Evolutionary conservation across 2,329 filamentous ascomycete genomes (phyloP), one percentile per base, ranked within the genome.

Genomic region (Colletotrichum musae): DNA sequence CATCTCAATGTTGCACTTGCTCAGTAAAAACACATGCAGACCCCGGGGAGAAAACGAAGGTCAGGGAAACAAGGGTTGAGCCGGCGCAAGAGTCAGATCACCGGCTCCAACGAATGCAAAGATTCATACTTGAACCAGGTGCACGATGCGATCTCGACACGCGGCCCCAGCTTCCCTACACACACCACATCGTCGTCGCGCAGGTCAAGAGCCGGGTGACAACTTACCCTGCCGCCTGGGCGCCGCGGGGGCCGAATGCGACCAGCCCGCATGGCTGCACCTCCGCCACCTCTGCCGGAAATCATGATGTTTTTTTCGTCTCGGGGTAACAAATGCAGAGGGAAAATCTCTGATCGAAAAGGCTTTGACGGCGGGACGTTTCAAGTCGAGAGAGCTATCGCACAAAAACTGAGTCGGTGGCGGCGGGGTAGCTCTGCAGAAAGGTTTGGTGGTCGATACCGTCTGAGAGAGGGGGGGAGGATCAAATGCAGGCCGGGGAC

Each of bases 251-350:
- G 80, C 64, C 81, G 80, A 73, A 83, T 83, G 74, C 81, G 79
- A 66, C 80, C 79, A 61, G 75, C 74, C 58, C 80, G 77, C 64
- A 78, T 75, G 65, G 80, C 80, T 62, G 79, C 48, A 9, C 69
- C 69, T 53, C 71, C 78, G 76, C 82, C 81, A 64, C 84, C 84
- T 74, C 84, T 81, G 70, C 84, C 84, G 6, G 84, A 85, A 73
- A 86, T 85, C 84, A 86, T 86, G 28, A 71, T n/a, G 9, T 43
- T 24, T 45, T 45, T 16, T 54, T 16, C n/a, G n/a, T 21, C 4
- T 54, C 21, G 36, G 7, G 4, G 3, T 51, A 21, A 24, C 50
- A 32, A 28, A 15, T 52, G 2, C 39, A 5, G 12, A 24, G 4
- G 15, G 7, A 26, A 10, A n/a, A 48, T 41, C 15, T 45, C 16